Percentiles rank a stretch among this genome's conserved stretches.
Conservation (phyloP, 2,329 filamentous ascomycete genomes). For the Colletotrichum higginsianum region DNA sequence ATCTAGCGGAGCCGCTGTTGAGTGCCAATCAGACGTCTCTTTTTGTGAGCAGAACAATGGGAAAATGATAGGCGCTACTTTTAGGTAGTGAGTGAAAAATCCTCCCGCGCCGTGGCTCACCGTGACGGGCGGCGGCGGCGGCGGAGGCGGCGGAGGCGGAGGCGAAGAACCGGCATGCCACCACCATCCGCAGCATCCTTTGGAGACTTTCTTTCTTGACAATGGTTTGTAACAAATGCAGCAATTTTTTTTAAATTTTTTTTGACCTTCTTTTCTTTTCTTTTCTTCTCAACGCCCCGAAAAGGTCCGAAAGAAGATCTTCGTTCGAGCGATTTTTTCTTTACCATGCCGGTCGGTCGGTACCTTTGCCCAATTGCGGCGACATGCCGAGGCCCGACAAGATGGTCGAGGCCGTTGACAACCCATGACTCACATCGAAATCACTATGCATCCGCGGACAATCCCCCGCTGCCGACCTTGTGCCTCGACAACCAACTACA, state of each 20-base stretch:
- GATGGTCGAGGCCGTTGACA: slow-evolving; percentile 11
- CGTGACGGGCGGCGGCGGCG: background rate
- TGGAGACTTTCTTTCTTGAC: slow-evolving; percentile 4
- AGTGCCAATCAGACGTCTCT: slow-evolving; percentile 17
- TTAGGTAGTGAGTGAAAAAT: background rate
- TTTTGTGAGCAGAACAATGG: background rate
- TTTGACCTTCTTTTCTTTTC: background rate
- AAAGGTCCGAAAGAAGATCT: slow-evolving; percentile 13
- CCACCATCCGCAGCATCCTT: slow-evolving; percentile 3
- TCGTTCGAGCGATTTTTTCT: slow-evolving; percentile 35
- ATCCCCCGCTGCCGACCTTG: slow-evolving; percentile 7
- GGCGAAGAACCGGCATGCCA: slow-evolving; percentile 17
- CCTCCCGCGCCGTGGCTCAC: slow-evolving; percentile 13
- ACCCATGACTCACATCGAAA: background rate
- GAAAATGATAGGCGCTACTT: slow-evolving; percentile 33
- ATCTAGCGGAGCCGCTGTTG: background rate
- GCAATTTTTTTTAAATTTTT: slow-evolving; percentile 1
- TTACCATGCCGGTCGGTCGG: background rate
- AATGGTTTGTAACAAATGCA: slow-evolving; percentile 10
- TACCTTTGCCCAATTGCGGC: slow-evolving; percentile 7
- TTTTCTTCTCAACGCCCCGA: background rate
- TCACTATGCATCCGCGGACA: slow-evolving; percentile 9
- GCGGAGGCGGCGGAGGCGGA: background rate
- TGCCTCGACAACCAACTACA: slow-evolving; percentile 6
- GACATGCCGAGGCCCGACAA: slow-evolving; percentile 14